These are phyloP conservation scores for Paraphoma sp. DNA, from an alignment of 2,329 filamentous ascomycete genomes.

Conservation along the genomic window DNA sequence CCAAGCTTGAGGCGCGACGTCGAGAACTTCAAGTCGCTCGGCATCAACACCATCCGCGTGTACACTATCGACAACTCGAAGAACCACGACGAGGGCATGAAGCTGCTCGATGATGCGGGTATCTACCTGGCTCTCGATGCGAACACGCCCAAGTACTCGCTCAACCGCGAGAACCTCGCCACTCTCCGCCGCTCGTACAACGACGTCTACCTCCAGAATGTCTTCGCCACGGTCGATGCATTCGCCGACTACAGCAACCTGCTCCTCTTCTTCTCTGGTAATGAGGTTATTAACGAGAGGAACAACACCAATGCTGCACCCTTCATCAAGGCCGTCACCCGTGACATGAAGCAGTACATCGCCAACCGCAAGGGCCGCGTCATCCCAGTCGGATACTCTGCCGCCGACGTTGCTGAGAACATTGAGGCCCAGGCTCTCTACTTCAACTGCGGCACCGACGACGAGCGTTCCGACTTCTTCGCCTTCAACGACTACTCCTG, in stretches of 20 bases:
- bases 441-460: constrained; percentile 90
- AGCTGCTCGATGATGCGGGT: constrained; percentile 76
- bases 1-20: constrained; percentile 78
- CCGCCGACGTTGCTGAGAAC: constrained; percentile 84
- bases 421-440: constrained; percentile 85
- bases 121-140: constrained; percentile 93
- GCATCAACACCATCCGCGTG: constrained; percentile 89
- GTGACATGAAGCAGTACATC: constrained; percentile 83
- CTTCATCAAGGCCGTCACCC: constrained; percentile 76
- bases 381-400: constrained; percentile 82
- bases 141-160: constrained; percentile 85
- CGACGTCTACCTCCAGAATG: constrained; percentile 78
- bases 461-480: constrained; percentile 86
- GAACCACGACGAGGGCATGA: constrained; percentile 86
- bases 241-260: constrained; percentile 86
- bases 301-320: constrained; percentile 70
- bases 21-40: constrained; percentile 79
- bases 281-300: constrained; percentile 76
- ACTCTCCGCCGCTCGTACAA: constrained; percentile 74
- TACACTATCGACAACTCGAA: constrained; percentile 90
- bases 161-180: constrained; percentile 75
- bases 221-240: constrained; percentile 81
- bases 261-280: constrained; percentile 80
- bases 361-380: constrained; percentile 69
- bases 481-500: constrained; percentile 91